Conservation (phyloP, 2,329 filamentous ascomycete genomes). For the Cercospora nicotianae region DNA sequence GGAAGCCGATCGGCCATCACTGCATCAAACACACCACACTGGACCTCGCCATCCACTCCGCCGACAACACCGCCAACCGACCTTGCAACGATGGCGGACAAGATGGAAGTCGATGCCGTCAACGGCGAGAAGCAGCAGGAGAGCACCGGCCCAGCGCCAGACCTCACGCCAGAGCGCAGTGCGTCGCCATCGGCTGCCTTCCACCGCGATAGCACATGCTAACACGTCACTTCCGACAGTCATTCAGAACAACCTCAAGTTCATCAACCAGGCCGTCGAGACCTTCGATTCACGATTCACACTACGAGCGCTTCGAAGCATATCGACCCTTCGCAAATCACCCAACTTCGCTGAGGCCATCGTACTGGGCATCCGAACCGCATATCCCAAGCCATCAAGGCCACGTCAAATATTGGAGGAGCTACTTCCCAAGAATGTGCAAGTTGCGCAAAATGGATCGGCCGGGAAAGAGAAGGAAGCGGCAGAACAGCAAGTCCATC, state of each 20-base stretch:
- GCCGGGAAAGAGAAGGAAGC: conserved; percentile 27
- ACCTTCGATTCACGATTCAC: conserved; percentile 96
- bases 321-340: conserved; percentile 92
- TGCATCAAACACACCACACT: conserved; percentile 9
- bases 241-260: conserved; percentile 89
- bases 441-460: conserved; percentile 24
- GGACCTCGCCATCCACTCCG: conserved; percentile 6
- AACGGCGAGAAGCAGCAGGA: conserved; percentile 45
- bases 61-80: conserved; percentile 13
- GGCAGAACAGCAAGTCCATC: conserved; percentile 34
- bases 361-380: conserved; percentile 36
- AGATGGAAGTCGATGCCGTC: conserved; percentile 47
- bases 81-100: conserved; percentile 48
- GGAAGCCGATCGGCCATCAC: conserved; percentile 4
- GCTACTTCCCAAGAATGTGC: conserved; percentile 32
- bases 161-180: conserved; percentile 38
- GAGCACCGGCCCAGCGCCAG: conserved; percentile 41
- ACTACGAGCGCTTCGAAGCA: conserved; percentile 87
- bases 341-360: conserved; percentile 41
- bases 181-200: conserved; percentile 28
- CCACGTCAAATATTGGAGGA: conserved; percentile 38
- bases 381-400: conserved; percentile 36
- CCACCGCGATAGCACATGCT: conserved; percentile 6
- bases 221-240: conserved; percentile 56
- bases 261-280: conserved; percentile 87